phyloP scores from a whole-genome alignment of 306 rosid species.

The Potentilla sterilis region DNA sequence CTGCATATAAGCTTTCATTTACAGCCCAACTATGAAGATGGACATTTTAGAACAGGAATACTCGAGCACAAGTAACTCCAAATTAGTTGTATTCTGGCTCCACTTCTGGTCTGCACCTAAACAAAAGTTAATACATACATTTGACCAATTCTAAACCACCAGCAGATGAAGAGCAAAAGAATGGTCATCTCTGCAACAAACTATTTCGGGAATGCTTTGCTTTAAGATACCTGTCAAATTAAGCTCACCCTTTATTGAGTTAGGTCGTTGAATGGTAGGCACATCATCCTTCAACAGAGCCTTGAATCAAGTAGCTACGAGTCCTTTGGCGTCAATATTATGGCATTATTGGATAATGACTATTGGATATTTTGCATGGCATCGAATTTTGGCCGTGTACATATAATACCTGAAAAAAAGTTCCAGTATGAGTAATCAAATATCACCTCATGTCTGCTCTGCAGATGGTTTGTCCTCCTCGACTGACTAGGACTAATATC shows the following conservation, averaged over 20 bases:
- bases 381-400: neutral
- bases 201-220: neutral
- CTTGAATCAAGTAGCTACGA: neutral
- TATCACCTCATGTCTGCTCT: neutral
- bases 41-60: neutral
- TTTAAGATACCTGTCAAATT: neutral
- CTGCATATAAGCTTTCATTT: neutral
- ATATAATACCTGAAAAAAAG: neutral
- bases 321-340: neutral
- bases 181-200: neutral
- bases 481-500: neutral
- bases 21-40: neutral
- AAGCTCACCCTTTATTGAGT: neutral
- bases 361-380: no score
- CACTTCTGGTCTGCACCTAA: neutral
- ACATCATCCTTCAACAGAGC: neutral
- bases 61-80: neutral
- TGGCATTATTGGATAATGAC: neutral
- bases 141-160: neutral
- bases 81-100: neutral
- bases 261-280: conserved; percentile 10
- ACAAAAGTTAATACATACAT: neutral
- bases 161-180: neutral
- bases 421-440: neutral
- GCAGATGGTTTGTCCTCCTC: neutral